Base-by-base conservation (phyloP, 1,284 basidiomycete species). In the Amylostereum chailletii region DNA sequence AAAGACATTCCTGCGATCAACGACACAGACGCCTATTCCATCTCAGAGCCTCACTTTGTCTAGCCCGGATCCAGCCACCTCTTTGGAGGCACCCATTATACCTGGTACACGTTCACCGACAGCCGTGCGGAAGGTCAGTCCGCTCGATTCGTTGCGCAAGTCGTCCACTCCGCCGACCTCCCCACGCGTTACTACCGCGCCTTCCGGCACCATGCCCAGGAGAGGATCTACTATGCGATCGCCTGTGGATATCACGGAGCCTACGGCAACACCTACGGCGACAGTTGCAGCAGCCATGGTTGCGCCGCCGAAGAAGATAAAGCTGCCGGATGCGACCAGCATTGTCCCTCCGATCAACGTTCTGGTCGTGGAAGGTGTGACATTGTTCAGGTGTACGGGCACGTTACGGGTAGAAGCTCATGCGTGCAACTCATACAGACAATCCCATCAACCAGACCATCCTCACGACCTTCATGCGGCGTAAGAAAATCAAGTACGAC, bases 391-490 rank as follows among this genome's bases (percentile, higher is more conserved):
- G 33, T 26, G 26, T 10, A 6, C 40, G 3, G n/a, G 31, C 45
- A 32, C 5, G 30, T 32, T 37, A 39, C 9, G 40, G 50, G 51
- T 42, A 45, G 34, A 45, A 51, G 36, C 46, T 45, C 49, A 59
- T 42, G 51, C 55, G 52, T 47, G 51, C 42, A 31, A 31, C 26
- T 44, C 30, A 27, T 29, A 7, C 59, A 97, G 96, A 99, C 71
- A 99, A 99, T 63, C 90, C 92, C 2, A 99, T 99, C 71, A 99
- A 99, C 65, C 94, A 95, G 62, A 94, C 90, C 30, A 97, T 99
- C 65, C 72, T 99, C 52, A 90, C 89, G 36, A 95, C 90, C 45
- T 98, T 97, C 64, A 91, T 99, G 89, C 85, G 82, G 59, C 91
- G 89, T 71, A 97, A 94, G 71, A 90, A 89, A 68, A 96, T 99